Evolutionary conservation across 371 early-diverging fungal genomes (phyloP).

Genomic region (Actinomortierella ambigua): DNA sequence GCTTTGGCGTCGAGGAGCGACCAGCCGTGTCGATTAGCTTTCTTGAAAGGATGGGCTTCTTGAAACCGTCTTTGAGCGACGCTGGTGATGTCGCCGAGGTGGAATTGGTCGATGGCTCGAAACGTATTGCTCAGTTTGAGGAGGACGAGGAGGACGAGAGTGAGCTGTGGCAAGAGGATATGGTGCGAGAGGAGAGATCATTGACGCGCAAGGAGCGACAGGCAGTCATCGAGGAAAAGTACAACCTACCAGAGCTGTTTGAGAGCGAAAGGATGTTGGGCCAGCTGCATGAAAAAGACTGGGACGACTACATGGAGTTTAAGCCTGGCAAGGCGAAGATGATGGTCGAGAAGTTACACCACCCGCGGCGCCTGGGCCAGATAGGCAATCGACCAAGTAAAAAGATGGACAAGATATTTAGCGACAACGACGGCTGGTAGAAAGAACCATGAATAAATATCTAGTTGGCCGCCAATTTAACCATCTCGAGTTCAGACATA

Average conservation of each 20-base stretch:
- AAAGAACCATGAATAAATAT: too few relatives aligned
- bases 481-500: too few relatives aligned
- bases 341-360: constrained; percentile 40
- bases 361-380: constrained; percentile 36
- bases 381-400: constrained; percentile 42
- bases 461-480: too few relatives aligned
- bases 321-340: constrained; percentile 34
- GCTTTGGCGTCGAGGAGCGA: constrained; percentile 36
- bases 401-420: constrained; percentile 41
- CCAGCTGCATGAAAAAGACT: constrained; percentile 41
- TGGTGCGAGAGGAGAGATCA: background rate
- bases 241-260: constrained; percentile 9
- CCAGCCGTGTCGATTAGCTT: constrained; percentile 44
- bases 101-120: constrained; percentile 43
- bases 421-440: constrained; percentile 44
- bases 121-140: background rate
- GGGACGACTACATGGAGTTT: constrained; percentile 46
- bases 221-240: constrained; percentile 24
- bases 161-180: background rate
- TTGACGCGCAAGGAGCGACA: constrained; percentile 36
- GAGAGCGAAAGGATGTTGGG: constrained; percentile 26
- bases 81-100: constrained; percentile 8
- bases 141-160: constrained; percentile 3
- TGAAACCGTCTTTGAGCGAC: constrained; percentile 10
- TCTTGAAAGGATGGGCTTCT: constrained; percentile 46